Conservation (phyloP, 257 asterid species). For the Nyctanthes arbortristis region DNA sequence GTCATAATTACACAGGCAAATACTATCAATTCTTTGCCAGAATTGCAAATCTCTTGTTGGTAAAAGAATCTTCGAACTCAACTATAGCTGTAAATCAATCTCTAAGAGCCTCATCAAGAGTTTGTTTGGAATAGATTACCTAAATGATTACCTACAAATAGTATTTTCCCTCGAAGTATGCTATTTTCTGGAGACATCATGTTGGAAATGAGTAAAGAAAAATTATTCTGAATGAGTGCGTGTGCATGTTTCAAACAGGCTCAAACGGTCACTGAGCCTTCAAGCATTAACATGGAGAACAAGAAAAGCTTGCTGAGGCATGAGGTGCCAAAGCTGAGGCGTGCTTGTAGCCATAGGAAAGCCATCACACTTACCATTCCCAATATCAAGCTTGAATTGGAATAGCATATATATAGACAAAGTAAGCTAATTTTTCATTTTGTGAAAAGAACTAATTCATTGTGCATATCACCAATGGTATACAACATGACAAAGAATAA, state of each 20-base stretch:
- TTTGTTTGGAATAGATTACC: no score
- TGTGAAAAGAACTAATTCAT: not conserved
- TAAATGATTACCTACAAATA: no score
- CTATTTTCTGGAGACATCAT: no score
- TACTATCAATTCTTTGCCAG: not conserved
- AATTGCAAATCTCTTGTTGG: not conserved
- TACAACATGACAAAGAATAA: not conserved
- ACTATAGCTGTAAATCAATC: no score
- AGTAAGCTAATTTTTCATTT: not conserved
- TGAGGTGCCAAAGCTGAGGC: conserved; percentile 5
- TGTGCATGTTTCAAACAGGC: no score
- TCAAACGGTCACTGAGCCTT: not conserved
- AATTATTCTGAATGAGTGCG: no score
- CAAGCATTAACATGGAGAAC: conserved; percentile 18
- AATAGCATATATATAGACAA: not conserved
- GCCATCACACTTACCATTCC: conserved; percentile 15
- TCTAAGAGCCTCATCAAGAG: not conserved
- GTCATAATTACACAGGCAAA: not conserved
- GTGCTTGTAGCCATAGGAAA: not conserved
- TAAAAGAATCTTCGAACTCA: not conserved
- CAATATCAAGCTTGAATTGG: not conserved
- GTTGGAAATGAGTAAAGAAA: no score
- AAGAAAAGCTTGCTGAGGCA: not conserved
- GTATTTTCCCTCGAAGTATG: no score
- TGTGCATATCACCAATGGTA: not conserved